phyloP scores from a whole-genome alignment of 225 moss, liverwort and hornwort genomes.

The Neckera pumila region DNA sequence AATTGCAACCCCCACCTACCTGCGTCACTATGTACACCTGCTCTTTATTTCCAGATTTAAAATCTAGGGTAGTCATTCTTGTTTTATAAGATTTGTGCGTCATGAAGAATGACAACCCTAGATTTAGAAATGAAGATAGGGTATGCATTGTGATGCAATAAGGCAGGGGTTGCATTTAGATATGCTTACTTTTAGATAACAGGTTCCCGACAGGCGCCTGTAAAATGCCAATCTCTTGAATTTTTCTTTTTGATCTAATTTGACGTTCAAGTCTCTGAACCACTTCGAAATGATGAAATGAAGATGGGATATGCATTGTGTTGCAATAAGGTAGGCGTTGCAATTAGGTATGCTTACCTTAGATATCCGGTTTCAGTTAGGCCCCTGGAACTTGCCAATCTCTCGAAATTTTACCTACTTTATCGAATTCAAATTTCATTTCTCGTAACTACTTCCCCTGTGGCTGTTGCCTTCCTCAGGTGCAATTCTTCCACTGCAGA shows the following conservation, averaged over 20 bases:
- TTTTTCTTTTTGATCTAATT: background rate
- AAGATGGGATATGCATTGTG: background rate
- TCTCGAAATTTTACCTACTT: background rate
- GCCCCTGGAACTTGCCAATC: background rate
- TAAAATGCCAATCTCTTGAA: background rate
- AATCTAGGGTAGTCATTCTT: background rate
- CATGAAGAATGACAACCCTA: background rate
- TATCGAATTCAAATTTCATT: background rate
- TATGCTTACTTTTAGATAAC: background rate
- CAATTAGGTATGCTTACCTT: background rate
- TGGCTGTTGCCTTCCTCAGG: constrained; percentile 22
- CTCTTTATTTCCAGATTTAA: background rate
- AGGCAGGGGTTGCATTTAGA: background rate
- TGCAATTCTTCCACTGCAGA: constrained; percentile 89
- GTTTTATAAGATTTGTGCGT: background rate
- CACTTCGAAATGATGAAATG: background rate
- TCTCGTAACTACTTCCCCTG: background rate
- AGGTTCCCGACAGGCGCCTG: background rate
- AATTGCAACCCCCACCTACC: background rate
- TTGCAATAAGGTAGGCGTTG: background rate
- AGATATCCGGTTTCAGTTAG: background rate
- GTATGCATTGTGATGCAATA: background rate
- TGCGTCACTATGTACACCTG: background rate
- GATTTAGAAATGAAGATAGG: background rate
- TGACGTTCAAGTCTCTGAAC: background rate